Conservation (phyloP, 1,284 basidiomycete genomes). For the Cystobasidium pallidum region DNA sequence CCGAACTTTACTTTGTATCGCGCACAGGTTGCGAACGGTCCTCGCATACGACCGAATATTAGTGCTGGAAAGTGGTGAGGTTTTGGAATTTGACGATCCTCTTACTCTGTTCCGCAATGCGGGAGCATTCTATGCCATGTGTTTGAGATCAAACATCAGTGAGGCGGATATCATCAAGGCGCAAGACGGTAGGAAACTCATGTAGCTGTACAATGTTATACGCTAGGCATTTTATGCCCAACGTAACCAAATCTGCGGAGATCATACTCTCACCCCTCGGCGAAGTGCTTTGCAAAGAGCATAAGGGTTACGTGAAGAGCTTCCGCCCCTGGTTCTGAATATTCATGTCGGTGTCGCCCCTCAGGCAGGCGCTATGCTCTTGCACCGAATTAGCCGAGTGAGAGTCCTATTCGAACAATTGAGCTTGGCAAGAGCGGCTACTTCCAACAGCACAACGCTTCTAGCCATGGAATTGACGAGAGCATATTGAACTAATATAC, state of each 20-base stretch:
- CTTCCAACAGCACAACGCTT: neutral
- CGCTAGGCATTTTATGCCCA: no score
- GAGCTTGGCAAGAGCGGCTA: no score
- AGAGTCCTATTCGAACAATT: no score
- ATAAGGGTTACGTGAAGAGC: no score
- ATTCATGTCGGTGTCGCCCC: no score
- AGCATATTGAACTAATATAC: neutral
- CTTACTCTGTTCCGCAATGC: slow-evolving; percentile 63
- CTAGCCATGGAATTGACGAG: neutral
- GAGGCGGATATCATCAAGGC: slow-evolving; percentile 32
- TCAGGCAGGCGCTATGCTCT: no score
- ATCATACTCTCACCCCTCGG: no score
- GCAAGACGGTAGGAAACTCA: slow-evolving; percentile 1
- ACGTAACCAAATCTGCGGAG: no score
- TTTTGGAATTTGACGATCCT: slow-evolving; percentile 69
- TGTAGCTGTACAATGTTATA: neutral
- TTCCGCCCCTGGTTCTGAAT: no score
- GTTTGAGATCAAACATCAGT: slow-evolving; percentile 59
- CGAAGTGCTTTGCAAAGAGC: no score
- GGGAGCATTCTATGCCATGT: slow-evolving; percentile 69
- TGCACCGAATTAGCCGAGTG: no score
- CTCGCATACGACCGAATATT: slow-evolving; percentile 74
- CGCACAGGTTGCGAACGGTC: slow-evolving; percentile 73
- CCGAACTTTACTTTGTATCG: slow-evolving; percentile 73
- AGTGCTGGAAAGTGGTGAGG: slow-evolving; percentile 71